phyloP scores from a whole-genome alignment of 768 basidiomycete species.

The Boletus sensibilis region DNA sequence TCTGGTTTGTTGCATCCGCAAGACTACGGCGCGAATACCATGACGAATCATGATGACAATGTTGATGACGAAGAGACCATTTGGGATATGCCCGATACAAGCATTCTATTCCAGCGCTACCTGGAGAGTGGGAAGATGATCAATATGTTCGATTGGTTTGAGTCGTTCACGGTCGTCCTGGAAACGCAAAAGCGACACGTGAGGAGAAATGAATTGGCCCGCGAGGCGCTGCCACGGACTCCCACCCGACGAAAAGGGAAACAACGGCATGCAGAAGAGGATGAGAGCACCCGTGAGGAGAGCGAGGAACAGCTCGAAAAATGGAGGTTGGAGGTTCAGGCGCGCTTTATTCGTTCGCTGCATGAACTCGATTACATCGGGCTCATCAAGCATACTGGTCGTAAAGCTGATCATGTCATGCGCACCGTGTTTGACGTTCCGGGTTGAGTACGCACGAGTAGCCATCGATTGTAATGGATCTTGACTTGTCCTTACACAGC shows the following conservation, averaged over 20 bases:
- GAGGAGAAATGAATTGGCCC: not conserved
- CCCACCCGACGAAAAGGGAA: constrained; percentile 28
- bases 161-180: constrained; percentile 66
- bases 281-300: constrained; percentile 16
- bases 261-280: constrained; percentile 25
- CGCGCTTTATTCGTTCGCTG: constrained; percentile 73
- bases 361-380: constrained; percentile 84
- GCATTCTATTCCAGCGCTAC: constrained; percentile 74
- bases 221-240: constrained; percentile 1
- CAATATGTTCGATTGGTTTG: constrained; percentile 88
- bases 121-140: constrained; percentile 78
- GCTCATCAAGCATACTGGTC: constrained; percentile 73
- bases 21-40: constrained; percentile 36
- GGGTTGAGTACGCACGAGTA: constrained; percentile 13
- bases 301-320: constrained; percentile 42
- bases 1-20: constrained; percentile 61
- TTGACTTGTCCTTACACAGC: constrained; percentile 12
- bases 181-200: constrained; percentile 48
- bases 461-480: not conserved
- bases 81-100: constrained; percentile 67
- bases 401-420: constrained; percentile 75
- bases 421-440: constrained; percentile 59
- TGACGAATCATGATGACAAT: constrained; percentile 10
- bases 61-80: constrained; percentile 35
- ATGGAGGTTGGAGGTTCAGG: constrained; percentile 68